phyloP scores from a whole-genome alignment of 805 yeast genomes.

The Nematodospora valgi region DNA sequence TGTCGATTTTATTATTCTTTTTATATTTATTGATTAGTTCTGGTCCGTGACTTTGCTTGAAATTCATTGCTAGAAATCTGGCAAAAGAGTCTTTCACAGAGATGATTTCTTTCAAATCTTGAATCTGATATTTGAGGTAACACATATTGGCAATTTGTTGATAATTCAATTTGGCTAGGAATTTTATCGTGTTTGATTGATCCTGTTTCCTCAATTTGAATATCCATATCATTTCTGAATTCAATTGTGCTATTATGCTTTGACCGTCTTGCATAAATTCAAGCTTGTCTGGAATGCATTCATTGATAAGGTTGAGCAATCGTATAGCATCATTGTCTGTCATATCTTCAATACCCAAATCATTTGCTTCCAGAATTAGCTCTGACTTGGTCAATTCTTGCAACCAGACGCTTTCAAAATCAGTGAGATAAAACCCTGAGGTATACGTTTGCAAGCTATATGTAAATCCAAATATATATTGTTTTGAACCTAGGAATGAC shows the following conservation, averaged over 20 bases:
- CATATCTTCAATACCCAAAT: constrained; percentile 27
- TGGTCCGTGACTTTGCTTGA: constrained; percentile 30
- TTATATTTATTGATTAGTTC: constrained; percentile 29
- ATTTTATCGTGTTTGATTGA: constrained; percentile 6
- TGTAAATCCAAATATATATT: constrained; percentile 14
- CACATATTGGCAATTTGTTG: constrained; percentile 21
- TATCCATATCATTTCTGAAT: constrained; percentile 18
- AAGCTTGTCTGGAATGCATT: constrained; percentile 1
- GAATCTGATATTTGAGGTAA: constrained; percentile 16
- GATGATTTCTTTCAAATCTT: constrained; percentile 18
- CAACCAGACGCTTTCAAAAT: constrained; percentile 25
- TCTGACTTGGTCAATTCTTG: constrained; percentile 16
- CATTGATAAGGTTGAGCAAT: constrained; percentile 14
- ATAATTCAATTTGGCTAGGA: constrained; percentile 18
- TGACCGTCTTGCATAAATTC: not conserved
- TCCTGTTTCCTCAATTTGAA: constrained; percentile 14
- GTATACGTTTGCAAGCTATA: constrained; percentile 5
- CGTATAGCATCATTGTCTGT: constrained; percentile 13
- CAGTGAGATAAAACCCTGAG: constrained; percentile 24
- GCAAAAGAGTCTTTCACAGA: constrained; percentile 29
- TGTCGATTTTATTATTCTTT: constrained; percentile 14
- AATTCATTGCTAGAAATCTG: constrained; percentile 31
- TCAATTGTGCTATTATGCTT: constrained; percentile 1
- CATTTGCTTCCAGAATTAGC: constrained; percentile 16
- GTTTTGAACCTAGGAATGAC: constrained; percentile 2